Base-by-base conservation (phyloP, 148 eudicot genomes). In the Fallopia convolvulus region DNA sequence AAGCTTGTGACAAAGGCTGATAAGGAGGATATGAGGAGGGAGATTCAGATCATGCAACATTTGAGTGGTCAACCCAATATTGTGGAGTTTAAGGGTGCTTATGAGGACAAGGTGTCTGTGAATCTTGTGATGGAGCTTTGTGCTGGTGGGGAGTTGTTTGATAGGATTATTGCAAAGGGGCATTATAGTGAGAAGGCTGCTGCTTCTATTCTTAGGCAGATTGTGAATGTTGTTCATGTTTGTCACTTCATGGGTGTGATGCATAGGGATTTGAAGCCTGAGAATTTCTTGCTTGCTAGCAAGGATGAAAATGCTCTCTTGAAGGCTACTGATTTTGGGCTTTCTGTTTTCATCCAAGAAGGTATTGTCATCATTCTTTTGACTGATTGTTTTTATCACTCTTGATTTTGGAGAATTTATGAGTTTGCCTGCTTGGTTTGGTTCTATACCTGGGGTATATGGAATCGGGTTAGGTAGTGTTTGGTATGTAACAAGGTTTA, bases 231-330 rank as follows among this genome's bases (percentile, higher is more conserved):
- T 79, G 92, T 92, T 56, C 94, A 92, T 76, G 87, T 90, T 21
- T 92, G 97, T 78, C 94, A 92, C 74, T 92, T 89, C 73, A 92
- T 92, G 97, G 97, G 97, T 21, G 94, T 92, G 53, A 86, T 92
- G 94, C 97, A 92, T 68, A 76, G 97, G 32, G 97, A 92, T 80
- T 80, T 92, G 81, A 92, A 92, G 81, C 97, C 97, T 15, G 97
- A 92, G 85, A 92, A 92, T 82, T 92, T 92, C 86, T 84, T 92
- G 84, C 80, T 92, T 13, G 80, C 94, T 40, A 92, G 86, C 47
- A 89, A 84, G 80, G 88, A 84, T 76, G 88, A 87, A 41, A 76
- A 77, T 76, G 90, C 97, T 74, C 77, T 83, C n/a, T 70, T 92
- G 74, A 90, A 92, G 79, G 91, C 92, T 13, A 90, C 94, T 47